A percentile compares a stretch with the other conserved stretches of the same genome.
Conservation (phyloP, 106 monocot species). For the Dendrobium huoshanense region DNA sequence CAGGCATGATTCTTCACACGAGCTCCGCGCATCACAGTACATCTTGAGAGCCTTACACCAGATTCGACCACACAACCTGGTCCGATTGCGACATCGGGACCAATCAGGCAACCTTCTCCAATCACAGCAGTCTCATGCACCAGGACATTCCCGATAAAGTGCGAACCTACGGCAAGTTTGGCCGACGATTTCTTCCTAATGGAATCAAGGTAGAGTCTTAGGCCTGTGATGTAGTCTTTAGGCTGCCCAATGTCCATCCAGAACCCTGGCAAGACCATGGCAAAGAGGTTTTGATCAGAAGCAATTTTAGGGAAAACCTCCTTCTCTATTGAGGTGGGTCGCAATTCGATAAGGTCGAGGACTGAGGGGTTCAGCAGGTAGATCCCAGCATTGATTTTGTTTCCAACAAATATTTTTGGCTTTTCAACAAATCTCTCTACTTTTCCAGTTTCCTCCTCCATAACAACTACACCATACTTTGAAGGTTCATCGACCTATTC, state of each 20-base stretch:
- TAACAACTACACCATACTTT: conserved; percentile 60
- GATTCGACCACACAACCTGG: conserved; percentile 55
- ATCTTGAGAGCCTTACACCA: conserved; percentile 59
- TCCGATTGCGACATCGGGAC: conserved; percentile 48
- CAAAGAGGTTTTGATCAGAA: conserved; percentile 31
- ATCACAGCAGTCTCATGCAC: conserved; percentile 42
- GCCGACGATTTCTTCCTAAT: conserved; percentile 18
- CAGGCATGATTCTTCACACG: conserved; percentile 64
- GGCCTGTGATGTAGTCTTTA: conserved; percentile 52
- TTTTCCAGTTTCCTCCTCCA: conserved; percentile 42
- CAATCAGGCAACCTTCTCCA: conserved; percentile 47
- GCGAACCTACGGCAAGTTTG: conserved; percentile 15
- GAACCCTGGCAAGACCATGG: conserved; percentile 64
- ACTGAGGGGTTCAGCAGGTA: conserved; percentile 56
- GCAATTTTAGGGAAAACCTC: conserved; percentile 61
- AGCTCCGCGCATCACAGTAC: conserved; percentile 67
- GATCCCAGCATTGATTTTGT: conserved; percentile 72
- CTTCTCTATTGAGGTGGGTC: conserved; percentile 59
- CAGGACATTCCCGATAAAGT: conserved; percentile 48
- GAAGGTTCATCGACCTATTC: conserved; percentile 54
- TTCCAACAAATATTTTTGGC: conserved; percentile 53
- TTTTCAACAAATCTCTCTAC: conserved; percentile 61
- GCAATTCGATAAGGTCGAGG: conserved; percentile 34
- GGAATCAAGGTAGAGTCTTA: conserved; percentile 37
- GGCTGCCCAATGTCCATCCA: conserved; percentile 74